A percentile compares a stretch with the other conserved stretches of the same genome.
Conservation (phyloP, 2,329 filamentous ascomycete genomes). For the Diaporthe helianthi region DNA sequence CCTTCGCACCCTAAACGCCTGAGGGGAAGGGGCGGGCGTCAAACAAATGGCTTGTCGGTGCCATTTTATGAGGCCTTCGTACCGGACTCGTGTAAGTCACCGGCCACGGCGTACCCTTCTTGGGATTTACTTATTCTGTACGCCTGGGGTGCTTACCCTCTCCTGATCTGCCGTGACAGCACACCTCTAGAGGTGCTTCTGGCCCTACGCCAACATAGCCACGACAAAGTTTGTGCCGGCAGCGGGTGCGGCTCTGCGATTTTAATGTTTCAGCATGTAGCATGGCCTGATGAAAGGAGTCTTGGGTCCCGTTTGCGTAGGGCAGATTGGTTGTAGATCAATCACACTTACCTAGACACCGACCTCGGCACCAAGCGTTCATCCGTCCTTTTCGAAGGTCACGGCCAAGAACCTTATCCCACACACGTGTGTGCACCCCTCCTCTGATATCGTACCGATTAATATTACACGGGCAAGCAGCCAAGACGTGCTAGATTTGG, state of each 20-base stretch:
- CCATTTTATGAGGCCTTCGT: not conserved
- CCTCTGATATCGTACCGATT: not conserved
- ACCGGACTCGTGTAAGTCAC: not conserved
- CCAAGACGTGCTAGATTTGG: not conserved
- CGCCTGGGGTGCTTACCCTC: not conserved
- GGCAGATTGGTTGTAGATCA: constrained; percentile 1
- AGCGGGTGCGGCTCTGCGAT: not conserved
- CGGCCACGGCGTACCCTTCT: not conserved
- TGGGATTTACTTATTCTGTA: not conserved
- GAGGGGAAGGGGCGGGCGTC: not conserved
- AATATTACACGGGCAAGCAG: not conserved
- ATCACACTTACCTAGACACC: not conserved
- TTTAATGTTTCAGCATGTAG: constrained; percentile 5
- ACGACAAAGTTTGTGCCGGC: not conserved
- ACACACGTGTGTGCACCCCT: too few species aligned
- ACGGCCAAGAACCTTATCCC: not conserved
- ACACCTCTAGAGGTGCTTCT: too few species aligned
- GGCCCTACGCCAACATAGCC: not conserved
- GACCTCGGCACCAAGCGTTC: constrained; percentile 1
- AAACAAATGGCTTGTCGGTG: not conserved
- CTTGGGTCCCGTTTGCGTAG: not conserved
- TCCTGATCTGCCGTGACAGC: not conserved
- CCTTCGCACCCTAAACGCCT: not conserved
- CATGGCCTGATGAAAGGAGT: constrained; percentile 19
- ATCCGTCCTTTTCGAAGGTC: not conserved